Evolutionary conservation across 352 stramenopile species (phyloP), one percentile per base, ranked within the genome.

Genomic region (Pythium scleroteichum): DNA sequence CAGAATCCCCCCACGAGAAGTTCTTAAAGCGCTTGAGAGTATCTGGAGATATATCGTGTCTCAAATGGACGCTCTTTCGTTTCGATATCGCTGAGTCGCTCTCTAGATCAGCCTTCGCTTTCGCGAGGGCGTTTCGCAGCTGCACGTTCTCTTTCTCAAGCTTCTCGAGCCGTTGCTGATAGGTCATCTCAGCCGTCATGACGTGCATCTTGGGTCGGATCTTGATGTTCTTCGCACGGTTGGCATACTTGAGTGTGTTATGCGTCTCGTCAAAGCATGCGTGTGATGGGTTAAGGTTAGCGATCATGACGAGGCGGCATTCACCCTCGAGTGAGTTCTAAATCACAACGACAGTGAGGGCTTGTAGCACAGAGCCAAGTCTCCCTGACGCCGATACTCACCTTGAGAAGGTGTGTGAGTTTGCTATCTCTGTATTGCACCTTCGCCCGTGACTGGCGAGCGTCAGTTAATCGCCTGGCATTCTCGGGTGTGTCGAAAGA

Each of bases 191-290:
- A 2, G 75, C 75, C 2, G 78, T 92, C 53, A 96, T 74, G 38
- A 96, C 84, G 62, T 97, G 89, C 67, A 79, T 78, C 58, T 86
- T 87, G 1, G 88, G 82, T 10, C 86, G 80, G 29, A 90, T 96
- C 60, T 95, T 94, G 70, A 97, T 96, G 58, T 95, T 94, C 67
- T 96, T 97, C 24, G 88, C 88, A 14, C 88, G 76, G 42, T 96
- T 95, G 8, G 88, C 88, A 48, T 85, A 87, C 73, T 97, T 97
- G 19, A 97, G 72, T 12, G 88, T 97, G 66, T 96, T 97, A 55
- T 95, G 78, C 2, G 85, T 94, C 61, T 97, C 88, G 49, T 97
- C 88, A 53, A 96, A 97, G 41, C 72, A 86, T 13, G 75, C 71
- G 26, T 87, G 73, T 1, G 88, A 84, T 32, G 79, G 78, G 48